Evolutionary conservation across 1,284 basidiomycete species (phyloP).

Genomic region (Fistulina hepatica): DNA sequence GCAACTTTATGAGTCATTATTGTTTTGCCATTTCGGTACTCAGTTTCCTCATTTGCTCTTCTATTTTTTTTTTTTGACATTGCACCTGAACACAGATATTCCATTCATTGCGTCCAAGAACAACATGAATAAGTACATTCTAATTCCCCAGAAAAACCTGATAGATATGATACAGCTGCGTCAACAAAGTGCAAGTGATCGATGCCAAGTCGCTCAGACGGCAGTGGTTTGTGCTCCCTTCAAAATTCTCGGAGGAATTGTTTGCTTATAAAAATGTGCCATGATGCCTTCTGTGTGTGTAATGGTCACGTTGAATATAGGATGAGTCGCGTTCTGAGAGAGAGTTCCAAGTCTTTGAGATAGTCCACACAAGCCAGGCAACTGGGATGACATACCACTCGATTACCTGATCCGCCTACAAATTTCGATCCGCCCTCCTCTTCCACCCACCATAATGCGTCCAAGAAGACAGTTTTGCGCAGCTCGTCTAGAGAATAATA

Average conservation of each 20-base stretch:
- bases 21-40: too few species aligned
- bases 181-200: too few species aligned
- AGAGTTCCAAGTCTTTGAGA: slow-evolving; percentile 2
- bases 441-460: slow-evolving; percentile 66
- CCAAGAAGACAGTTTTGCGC: slow-evolving; percentile 45
- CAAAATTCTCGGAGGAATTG: slow-evolving; percentile 24
- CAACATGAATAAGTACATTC: too few species aligned
- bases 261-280: slow-evolving; percentile 69
- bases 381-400: slow-evolving; percentile 45
- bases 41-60: too few species aligned
- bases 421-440: slow-evolving; percentile 54
- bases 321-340: slow-evolving; percentile 76
- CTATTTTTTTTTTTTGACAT: too few species aligned
- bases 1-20: too few species aligned
- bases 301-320: slow-evolving; percentile 76
- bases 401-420: slow-evolving; percentile 56
- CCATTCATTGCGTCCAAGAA: too few species aligned
- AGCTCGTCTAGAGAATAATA: slow-evolving; percentile 23
- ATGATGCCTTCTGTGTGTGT: slow-evolving; percentile 66
- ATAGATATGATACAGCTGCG: too few species aligned
- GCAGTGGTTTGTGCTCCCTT: too few species aligned
- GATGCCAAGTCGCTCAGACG: too few species aligned
- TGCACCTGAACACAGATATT: too few species aligned
- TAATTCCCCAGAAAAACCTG: too few species aligned
- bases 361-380: neutral